Evolutionary conservation across 768 basidiomycete species (phyloP), one percentile per base, ranked within the genome.

Genomic region (Serendipita indica): DNA sequence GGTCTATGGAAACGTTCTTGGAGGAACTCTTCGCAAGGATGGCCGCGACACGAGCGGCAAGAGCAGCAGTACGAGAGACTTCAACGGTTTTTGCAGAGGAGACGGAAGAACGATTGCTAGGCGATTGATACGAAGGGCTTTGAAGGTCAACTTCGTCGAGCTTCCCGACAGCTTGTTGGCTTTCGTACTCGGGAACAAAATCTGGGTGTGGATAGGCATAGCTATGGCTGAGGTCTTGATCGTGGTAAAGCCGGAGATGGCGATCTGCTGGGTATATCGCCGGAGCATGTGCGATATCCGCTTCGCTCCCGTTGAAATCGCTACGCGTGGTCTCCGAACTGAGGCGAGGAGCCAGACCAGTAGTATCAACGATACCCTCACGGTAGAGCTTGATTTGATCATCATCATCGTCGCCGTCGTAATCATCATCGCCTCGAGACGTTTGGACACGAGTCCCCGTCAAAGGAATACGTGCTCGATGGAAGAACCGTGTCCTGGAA

Each of bases 121-220:
- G 41, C 7, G 41, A 43, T 0, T 43, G 41, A n/a, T 5, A n/a
- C n/a, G n/a, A 7, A 54, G 49, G 49, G 32, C 16, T 54, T 12
- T 27, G 49, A 27, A 54, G 49, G 49, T 54, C 49, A 33, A 54
- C 32, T 33, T 54, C 49, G 10, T 54, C 49, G n/a, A 54, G 49
- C 16, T n/a, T 33, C 7, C 32, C 49, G 10, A 27, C 22, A 7
- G 22, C 22, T 12, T 20, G 22, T 2, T n/a, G n/a, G n/a, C 32
- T 28, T 12, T 27, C 32, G 25, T 33, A 12, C 10, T 28, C 49
- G 25, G 25, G 49, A 4, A 33, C 22, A 33, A n/a, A 22, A 7
- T n/a, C n/a, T 43, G n/a, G 7, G 41, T 6, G 7, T 7, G 18
- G 7, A n/a, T n/a, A 2, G 7, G 5, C 7, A 25, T 43, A 43